Conservation (phyloP, 1,284 basidiomycete species). For the Xanthoconium separans region DNA sequence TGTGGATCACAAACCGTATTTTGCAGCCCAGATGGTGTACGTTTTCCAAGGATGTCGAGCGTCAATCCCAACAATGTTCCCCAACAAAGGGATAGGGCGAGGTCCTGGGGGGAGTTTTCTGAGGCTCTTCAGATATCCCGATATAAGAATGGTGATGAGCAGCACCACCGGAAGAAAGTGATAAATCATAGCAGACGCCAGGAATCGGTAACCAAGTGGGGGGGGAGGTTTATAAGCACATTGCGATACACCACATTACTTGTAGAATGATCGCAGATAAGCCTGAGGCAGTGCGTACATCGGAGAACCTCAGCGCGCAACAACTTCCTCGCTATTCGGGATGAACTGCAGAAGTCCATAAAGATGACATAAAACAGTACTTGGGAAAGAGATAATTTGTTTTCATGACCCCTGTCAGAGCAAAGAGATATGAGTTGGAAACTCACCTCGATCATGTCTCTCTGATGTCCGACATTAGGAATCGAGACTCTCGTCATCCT, state of each 20-base stretch:
- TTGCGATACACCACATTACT: no score
- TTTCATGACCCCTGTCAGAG: no score
- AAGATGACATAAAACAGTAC: no score
- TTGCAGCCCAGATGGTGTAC: background rate
- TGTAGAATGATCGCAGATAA: background rate
- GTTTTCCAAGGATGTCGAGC: background rate
- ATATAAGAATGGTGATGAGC: background rate
- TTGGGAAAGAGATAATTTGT: no score
- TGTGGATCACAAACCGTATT: background rate
- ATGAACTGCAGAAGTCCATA: no score
- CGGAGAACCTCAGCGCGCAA: background rate
- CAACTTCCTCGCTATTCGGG: no score
- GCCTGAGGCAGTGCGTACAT: background rate
- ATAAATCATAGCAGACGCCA: background rate
- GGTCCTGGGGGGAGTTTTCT: background rate
- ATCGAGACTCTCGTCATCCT: no score
- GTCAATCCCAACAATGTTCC: background rate
- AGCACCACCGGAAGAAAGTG: background rate
- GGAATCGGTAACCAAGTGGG: background rate
- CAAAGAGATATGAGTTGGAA: no score
- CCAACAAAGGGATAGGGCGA: background rate
- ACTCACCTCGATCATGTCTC: no score
- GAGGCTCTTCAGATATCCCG: background rate
- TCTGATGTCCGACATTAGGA: no score
- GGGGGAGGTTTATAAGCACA: background rate